Evolutionary conservation across 2,329 filamentous ascomycete genomes (phyloP).

Genomic region (Truncatella angustata): DNA sequence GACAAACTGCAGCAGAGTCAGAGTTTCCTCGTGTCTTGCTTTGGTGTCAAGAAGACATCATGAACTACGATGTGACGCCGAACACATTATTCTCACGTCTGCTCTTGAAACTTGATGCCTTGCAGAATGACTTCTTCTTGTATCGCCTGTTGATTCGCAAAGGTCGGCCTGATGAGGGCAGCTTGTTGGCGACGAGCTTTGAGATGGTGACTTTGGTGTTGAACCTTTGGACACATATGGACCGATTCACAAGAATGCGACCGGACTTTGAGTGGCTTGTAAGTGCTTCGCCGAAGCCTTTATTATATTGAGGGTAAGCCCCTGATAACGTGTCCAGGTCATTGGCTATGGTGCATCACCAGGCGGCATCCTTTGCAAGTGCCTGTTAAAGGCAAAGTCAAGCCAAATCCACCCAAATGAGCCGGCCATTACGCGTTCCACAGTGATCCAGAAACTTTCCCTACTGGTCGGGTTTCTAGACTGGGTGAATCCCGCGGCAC

Average conservation of each 20-base stretch:
- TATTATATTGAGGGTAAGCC: too few species aligned
- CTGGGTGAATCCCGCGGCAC: conserved; percentile 46
- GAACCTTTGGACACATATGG: conserved; percentile 48
- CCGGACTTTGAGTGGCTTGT: conserved; percentile 51
- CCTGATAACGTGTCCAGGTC: conserved; percentile 29
- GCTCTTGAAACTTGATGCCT: conserved; percentile 46
- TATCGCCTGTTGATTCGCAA: conserved; percentile 53
- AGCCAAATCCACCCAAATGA: conserved; percentile 30
- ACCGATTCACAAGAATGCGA: conserved; percentile 39
- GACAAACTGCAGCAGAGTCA: conserved; percentile 16
- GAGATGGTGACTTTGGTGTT: conserved; percentile 47
- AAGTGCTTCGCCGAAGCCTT: conserved; percentile 13
- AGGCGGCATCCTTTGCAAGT: conserved; percentile 48
- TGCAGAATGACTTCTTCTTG: conserved; percentile 59
- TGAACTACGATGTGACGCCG: conserved; percentile 26
- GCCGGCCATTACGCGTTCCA: conserved; percentile 40
- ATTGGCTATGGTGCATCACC: conserved; percentile 50
- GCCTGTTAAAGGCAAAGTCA: conserved; percentile 43
- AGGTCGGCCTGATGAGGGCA: conserved; percentile 33
- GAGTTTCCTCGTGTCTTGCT: conserved; percentile 38
- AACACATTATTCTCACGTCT: conserved; percentile 40
- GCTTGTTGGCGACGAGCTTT: conserved; percentile 43
- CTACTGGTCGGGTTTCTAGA: conserved; percentile 50
- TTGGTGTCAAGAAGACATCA: conserved; percentile 36
- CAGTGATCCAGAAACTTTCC: conserved; percentile 50